Conservation (phyloP, 177 flowering plant genomes). For the Vitis hybrid region DNA sequence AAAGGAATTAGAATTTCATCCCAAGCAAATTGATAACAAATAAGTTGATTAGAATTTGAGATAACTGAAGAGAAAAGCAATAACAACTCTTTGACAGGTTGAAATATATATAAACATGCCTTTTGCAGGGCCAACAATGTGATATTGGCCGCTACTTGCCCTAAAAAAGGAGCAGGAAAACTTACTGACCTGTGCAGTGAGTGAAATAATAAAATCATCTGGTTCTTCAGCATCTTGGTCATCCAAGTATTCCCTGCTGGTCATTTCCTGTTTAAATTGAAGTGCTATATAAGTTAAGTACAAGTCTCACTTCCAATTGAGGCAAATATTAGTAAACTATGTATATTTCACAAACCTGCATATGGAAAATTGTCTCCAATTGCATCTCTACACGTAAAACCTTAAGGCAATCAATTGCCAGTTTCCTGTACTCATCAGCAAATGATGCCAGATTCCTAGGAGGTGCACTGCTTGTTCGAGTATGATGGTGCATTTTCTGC, state of each 20-base stretch:
- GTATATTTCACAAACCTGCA: slow-evolving; percentile 63
- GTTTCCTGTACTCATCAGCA: slow-evolving; percentile 88
- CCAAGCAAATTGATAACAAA: neutral
- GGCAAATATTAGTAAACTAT: neutral
- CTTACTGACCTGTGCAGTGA: slow-evolving; percentile 77
- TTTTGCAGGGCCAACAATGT: neutral
- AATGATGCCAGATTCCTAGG: slow-evolving; percentile 73
- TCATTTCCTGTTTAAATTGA: slow-evolving; percentile 70
- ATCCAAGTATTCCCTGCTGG: slow-evolving; percentile 79
- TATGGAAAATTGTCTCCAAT: slow-evolving; percentile 85
- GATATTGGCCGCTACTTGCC: neutral
- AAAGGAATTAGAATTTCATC: neutral
- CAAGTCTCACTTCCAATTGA: neutral
- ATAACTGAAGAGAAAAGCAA: neutral
- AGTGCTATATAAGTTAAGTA: slow-evolving; percentile 1
- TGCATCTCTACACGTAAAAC: slow-evolving; percentile 98
- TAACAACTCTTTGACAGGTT: neutral
- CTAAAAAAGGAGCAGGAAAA: slow-evolving; percentile 2
- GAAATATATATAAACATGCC: neutral
- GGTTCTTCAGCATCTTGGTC: slow-evolving; percentile 99
- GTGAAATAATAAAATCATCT: slow-evolving; percentile 92
- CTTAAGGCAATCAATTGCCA: slow-evolving; percentile 94
- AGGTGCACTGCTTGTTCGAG: slow-evolving; percentile 47
- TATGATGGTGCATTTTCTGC: slow-evolving; percentile 39
- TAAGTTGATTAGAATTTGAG: neutral